A percentile compares a stretch with the other conserved stretches of the same genome.
phyloP scores from a whole-genome alignment of 768 basidiomycete genomes.

The Serendipita vermifera region DNA sequence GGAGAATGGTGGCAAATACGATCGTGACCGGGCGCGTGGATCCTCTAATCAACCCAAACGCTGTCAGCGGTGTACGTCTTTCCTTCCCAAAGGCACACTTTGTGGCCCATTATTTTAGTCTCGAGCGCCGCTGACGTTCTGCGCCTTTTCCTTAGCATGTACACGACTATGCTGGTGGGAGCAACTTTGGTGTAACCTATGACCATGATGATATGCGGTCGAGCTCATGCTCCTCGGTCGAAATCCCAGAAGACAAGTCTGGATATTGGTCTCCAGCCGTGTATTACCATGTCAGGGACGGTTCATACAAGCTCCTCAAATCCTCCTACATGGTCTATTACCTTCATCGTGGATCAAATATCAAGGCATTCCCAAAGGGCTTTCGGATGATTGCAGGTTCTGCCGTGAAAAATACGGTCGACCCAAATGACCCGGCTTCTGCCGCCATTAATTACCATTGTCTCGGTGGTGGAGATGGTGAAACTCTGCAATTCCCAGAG shows the following conservation, averaged over 20 bases:
- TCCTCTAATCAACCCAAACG: background rate
- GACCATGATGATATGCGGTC: slow-evolving; percentile 1
- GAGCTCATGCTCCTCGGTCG: background rate
- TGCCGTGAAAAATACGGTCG: background rate
- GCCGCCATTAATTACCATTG: slow-evolving; percentile 3
- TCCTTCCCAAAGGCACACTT: background rate
- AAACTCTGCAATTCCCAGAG: background rate
- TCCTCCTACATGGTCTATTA: slow-evolving; percentile 10
- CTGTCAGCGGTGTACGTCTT: background rate
- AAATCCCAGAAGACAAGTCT: background rate
- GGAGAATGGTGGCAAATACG: background rate
- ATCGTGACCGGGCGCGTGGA: background rate
- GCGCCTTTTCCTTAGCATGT: background rate
- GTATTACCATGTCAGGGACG: background rate
- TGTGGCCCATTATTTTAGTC: too few relatives aligned
- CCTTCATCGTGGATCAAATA: slow-evolving; percentile 8
- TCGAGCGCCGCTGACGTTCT: too few relatives aligned
- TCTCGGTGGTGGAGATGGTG: background rate
- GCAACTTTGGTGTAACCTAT: slow-evolving; percentile 5
- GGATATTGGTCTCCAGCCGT: slow-evolving; percentile 1
- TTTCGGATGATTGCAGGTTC: slow-evolving; percentile 12
- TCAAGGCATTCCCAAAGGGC: slow-evolving; percentile 7
- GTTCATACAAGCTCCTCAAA: background rate
- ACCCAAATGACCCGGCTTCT: background rate
- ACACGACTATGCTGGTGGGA: slow-evolving; percentile 4